Base-by-base conservation (phyloP, 768 basidiomycete species). In the Lepiota brunneoincarnata region DNA sequence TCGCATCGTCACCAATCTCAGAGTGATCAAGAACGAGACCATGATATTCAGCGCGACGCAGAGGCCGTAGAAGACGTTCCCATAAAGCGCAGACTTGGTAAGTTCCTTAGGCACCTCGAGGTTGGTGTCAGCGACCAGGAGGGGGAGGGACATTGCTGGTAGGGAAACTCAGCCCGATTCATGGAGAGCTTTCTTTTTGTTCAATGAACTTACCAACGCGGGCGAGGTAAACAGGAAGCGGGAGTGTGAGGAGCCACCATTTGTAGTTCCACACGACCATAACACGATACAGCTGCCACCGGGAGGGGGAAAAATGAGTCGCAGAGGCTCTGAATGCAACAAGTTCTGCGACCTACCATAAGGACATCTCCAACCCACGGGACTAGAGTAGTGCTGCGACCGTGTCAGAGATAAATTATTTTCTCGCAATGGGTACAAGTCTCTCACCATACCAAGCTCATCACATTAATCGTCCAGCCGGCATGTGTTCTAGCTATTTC, bases 361-460 rank as follows among this genome's bases (percentile, higher is more conserved):
- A 75, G 59, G 3, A 68, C 37, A 59, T 75, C 74, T 14, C 68
- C 67, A 41, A 73, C 42, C 70, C 71, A 73, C 20, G 68, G 69
- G 6, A 72, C 58, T 6, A 72, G 42, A 7, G 63, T 65, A 7
- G 58, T 60, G 37, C 73, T 74, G 50, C 18, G 34, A 39, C 11
- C 10, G 18, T 4, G 18, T 34, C 9, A 47, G 17, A 36, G 15
- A 44, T 53, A 10, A 26, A 20, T 17, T 34, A 31, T 3, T 26
- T 12, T n/a, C 23, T 14, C 6, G 38, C 20, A 15, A 9, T 41
- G 44, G 28, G 7, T 28, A 17, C 6, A 14, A 37, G 31, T n/a
- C 39, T 51, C 70, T 37, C 50, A 75, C 73, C 70, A 66, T 41
- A 64, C 54, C 57, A 64, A 59, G 42, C 67, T 64, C 57, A 75